phyloP scores from a whole-genome alignment of 2,329 filamentous ascomycete species.

The Beauveria medogensis region DNA sequence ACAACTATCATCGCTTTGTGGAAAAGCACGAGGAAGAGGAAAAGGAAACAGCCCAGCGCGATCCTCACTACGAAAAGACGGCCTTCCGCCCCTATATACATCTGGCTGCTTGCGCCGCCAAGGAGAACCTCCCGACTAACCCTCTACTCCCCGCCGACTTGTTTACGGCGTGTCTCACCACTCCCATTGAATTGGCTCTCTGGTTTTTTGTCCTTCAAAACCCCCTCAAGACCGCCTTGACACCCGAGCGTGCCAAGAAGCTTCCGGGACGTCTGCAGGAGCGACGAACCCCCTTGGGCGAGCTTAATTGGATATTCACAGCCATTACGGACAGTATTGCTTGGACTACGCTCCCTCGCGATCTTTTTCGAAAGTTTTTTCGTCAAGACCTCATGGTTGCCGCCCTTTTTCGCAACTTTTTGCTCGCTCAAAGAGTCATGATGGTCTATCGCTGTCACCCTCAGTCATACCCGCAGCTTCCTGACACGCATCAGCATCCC shows the following conservation, averaged over 20 bases:
- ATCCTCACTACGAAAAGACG: constrained; percentile 77
- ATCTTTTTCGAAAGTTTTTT: constrained; percentile 94
- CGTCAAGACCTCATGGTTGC: constrained; percentile 98
- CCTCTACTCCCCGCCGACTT: constrained; percentile 87
- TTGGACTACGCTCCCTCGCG: constrained; percentile 87
- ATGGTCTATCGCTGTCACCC: constrained; percentile 92
- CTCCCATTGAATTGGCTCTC: constrained; percentile 93
- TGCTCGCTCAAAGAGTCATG: constrained; percentile 93
- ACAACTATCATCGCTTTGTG: constrained; percentile 88
- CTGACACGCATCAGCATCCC: constrained; percentile 88
- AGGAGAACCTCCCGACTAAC: constrained; percentile 91
- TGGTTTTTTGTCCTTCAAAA: constrained; percentile 96
- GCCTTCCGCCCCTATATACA: constrained; percentile 68
- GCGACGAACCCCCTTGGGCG: constrained; percentile 83
- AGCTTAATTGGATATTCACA: constrained; percentile 99
- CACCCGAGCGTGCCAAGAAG: constrained; percentile 75
- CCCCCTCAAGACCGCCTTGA: constrained; percentile 59
- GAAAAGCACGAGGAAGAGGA: constrained; percentile 93
- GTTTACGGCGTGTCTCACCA: constrained; percentile 92
- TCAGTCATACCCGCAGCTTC: constrained; percentile 83
- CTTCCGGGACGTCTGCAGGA: constrained; percentile 90
- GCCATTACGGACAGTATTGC: constrained; percentile 98
- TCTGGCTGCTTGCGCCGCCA: constrained; percentile 80
- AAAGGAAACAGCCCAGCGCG: constrained; percentile 62
- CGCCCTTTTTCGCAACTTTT: constrained; percentile 89